Evolutionary conservation across 495 filamentous ascomycete genomes (phyloP).

Genomic region (Tuber calosporum): DNA sequence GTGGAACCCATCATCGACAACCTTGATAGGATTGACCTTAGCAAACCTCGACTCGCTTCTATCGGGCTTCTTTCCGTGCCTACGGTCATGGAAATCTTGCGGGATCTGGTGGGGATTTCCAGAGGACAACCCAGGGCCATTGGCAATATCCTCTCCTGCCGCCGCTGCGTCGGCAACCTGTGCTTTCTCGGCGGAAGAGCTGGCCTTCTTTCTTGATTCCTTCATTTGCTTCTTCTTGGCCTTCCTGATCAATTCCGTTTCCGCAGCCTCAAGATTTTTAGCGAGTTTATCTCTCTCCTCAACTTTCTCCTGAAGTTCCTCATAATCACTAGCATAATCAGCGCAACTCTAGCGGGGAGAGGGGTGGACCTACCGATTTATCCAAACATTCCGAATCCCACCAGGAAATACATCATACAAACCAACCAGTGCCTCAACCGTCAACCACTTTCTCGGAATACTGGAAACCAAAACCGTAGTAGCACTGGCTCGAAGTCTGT

Average conservation of each 20-base stretch:
- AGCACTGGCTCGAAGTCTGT: constrained; percentile 87
- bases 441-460: constrained; percentile 85
- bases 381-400: constrained; percentile 92
- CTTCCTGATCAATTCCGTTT: constrained; percentile 71
- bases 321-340: constrained; percentile 53
- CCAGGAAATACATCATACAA: constrained; percentile 98
- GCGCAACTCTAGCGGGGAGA: not conserved
- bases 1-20: constrained; percentile 53
- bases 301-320: constrained; percentile 80
- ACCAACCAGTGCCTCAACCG: constrained; percentile 64
- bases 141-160: constrained; percentile 19
- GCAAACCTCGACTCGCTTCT: constrained; percentile 47
- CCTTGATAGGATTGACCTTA: constrained; percentile 41
- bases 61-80: constrained; percentile 42
- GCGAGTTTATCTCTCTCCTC: constrained; percentile 66
- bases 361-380: constrained; percentile 56
- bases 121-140: constrained; percentile 64
- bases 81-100: constrained; percentile 20
- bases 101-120: constrained; percentile 73
- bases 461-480: constrained; percentile 88
- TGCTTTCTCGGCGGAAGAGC: constrained; percentile 45
- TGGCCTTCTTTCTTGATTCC: constrained; percentile 56
- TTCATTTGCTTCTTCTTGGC: constrained; percentile 72
- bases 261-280: constrained; percentile 64
- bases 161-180: constrained; percentile 9